phyloP scores from a whole-genome alignment of 169 alveolate genomes.

The Plasmodium fragile region DNA sequence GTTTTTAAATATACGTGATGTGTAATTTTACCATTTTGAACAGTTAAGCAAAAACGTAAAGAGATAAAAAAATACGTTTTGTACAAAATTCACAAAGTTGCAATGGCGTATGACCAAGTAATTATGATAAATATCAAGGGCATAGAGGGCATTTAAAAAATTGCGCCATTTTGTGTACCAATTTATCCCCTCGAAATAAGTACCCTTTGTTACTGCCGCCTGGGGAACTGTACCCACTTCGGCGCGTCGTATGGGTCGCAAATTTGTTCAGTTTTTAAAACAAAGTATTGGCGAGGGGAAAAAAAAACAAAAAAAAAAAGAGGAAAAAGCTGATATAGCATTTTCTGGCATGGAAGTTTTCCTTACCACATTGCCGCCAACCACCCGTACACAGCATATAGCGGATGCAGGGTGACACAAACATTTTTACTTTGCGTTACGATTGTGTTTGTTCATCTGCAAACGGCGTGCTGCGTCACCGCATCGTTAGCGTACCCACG shows the following conservation, averaged over 20 bases:
- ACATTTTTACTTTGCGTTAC: neutral
- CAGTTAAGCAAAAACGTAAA: neutral
- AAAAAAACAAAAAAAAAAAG: neutral
- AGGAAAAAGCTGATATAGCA: neutral
- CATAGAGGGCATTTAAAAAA: neutral
- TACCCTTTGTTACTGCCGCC: neutral
- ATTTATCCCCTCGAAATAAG: neutral
- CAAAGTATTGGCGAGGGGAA: neutral
- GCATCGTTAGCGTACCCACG: neutral
- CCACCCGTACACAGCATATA: neutral
- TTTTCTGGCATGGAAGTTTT: neutral
- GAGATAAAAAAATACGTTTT: neutral
- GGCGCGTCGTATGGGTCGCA: neutral
- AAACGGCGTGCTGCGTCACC: neutral
- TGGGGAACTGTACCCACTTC: neutral
- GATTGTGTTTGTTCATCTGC: neutral
- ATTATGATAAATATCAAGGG: neutral
- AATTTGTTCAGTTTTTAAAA: neutral
- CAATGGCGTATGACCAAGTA: neutral
- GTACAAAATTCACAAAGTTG: neutral
- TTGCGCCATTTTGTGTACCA: neutral
- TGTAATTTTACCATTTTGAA: neutral
- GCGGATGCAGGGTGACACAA: neutral
- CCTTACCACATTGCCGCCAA: neutral
- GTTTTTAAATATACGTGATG: neutral